Evolutionary conservation across 805 yeast species (phyloP), one percentile per base, ranked within the genome.

Genomic region (Barnettozyma botsteinii): DNA sequence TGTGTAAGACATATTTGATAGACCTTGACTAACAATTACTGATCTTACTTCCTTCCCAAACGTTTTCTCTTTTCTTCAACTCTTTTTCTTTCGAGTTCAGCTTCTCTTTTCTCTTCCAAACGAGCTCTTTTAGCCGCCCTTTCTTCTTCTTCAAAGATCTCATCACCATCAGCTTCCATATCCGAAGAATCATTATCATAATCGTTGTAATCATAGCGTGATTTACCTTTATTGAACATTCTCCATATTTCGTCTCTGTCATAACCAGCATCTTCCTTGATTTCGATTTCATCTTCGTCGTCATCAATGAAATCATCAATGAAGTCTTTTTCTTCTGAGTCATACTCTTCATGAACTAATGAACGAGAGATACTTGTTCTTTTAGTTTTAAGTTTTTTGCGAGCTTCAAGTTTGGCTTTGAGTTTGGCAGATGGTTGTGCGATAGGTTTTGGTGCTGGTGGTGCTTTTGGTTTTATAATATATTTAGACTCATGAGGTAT

Each of bases 81-180:
- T 40, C 64, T 70, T 43, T 57, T 59, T 45, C 69, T 75, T 47
- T 83, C 78, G 54, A 78, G 69, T 39, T 67, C 75, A 53, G 75
- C 76, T 57, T 89, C 97, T 38, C 72, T 65, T 35, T 69, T 65
- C 55, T 91, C 98, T 56, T 93, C 98, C 29, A 70, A 47, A 49
- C 75, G 72, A 0, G 95, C 98, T 40, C 70, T 72, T 36, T 71
- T 70, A 27, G 78, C 67, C 11, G 96, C 81, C 25, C 73, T 55
- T 45, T 67, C 74, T 61, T 91, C 98, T 54, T 91, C 98, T 41
- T 77, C 85, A 31, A 87, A 64, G 19, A 93, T 77, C 47, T 91
- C 97, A 21, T 80, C 80, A 21, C 96, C 97, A 1, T 93, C 82
- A 3, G 96, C 96, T 57, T 91, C 98, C 97, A 93, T 91, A 53